Evolutionary conservation across 495 filamentous ascomycete species (phyloP).

Genomic region (Penicillium tannophilum): DNA sequence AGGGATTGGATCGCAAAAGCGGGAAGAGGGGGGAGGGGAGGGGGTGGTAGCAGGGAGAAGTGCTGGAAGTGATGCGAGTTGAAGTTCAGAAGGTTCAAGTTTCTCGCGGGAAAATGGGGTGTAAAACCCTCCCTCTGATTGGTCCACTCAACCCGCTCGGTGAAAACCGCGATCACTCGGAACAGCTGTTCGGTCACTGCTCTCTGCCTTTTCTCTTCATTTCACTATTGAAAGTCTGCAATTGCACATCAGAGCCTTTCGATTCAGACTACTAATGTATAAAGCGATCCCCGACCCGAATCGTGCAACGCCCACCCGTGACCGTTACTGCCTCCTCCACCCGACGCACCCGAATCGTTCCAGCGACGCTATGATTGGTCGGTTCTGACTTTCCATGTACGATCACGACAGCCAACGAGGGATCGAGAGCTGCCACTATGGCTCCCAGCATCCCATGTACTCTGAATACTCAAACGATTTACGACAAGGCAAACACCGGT

Average conservation of each 20-base stretch:
- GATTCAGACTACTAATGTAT: neutral
- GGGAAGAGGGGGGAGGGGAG: conserved; percentile 35
- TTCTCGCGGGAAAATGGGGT: conserved; percentile 45
- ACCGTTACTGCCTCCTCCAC: neutral
- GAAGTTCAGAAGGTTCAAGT: conserved; percentile 43
- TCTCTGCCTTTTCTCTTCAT: neutral
- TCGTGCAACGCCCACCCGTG: neutral
- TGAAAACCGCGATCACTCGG: conserved; percentile 43
- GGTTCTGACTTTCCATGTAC: neutral
- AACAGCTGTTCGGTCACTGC: conserved; percentile 15
- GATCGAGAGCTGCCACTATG: neutral
- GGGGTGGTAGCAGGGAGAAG: conserved; percentile 33
- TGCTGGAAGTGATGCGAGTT: conserved; percentile 42
- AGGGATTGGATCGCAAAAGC: conserved; percentile 33
- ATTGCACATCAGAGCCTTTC: neutral
- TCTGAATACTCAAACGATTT: too few species aligned
- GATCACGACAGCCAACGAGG: neutral
- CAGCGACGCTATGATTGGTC: conserved; percentile 12
- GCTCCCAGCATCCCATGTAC: neutral
- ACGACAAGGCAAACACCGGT: too few species aligned
- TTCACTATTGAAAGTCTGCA: neutral
- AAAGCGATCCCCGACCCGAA: neutral
- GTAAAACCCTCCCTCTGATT: conserved; percentile 46
- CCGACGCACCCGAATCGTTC: conserved; percentile 11
- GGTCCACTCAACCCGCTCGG: conserved; percentile 38